These are phyloP conservation scores for Fusarium continuum DNA, from an alignment of 2,329 filamentous ascomycete species.

Conservation along the genomic window DNA sequence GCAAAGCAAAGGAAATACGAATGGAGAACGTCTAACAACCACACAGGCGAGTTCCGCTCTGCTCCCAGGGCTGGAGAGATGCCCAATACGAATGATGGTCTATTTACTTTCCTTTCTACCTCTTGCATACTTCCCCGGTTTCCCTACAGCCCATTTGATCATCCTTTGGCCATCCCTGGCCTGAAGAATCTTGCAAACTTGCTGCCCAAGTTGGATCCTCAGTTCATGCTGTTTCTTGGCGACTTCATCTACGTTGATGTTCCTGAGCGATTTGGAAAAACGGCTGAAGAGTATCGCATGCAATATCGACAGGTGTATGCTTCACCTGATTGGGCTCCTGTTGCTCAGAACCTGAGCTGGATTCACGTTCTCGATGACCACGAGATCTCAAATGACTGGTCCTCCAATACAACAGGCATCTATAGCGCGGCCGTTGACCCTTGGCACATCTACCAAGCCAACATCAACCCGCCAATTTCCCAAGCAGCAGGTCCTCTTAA, in stretches of 20 bases:
- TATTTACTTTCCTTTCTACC: conserved; percentile 89
- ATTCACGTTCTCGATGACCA: conserved; percentile 97
- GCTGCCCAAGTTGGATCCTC: conserved; percentile 75
- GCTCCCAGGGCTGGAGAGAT: conserved; percentile 75
- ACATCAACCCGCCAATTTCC: conserved; percentile 80
- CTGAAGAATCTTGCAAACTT: conserved; percentile 79
- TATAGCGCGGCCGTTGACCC: conserved; percentile 84
- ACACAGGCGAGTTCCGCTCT: conserved; percentile 81
- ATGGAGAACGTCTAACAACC: conserved; percentile 87
- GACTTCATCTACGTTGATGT: conserved; percentile 95
- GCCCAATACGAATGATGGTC: conserved; percentile 68
- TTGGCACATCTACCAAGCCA: conserved; percentile 85
- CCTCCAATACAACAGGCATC: conserved; percentile 79
- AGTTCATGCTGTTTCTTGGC: conserved; percentile 84
- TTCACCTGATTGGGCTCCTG: conserved; percentile 86
- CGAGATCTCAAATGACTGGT: conserved; percentile 96
- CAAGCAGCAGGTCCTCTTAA: conserved; percentile 56
- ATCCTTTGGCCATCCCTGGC: conserved; percentile 83
- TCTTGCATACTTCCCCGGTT: conserved; percentile 93
- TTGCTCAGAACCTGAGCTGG: conserved; percentile 87
- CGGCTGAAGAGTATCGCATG: conserved; percentile 79
- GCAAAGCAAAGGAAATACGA: conserved; percentile 79
- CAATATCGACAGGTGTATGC: conserved; percentile 97
- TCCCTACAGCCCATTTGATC: conserved; percentile 85
- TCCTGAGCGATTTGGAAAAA: conserved; percentile 78